phyloP scores from a whole-genome alignment of 352 stramenopile species.

The Phytophthora sojae region DNA sequence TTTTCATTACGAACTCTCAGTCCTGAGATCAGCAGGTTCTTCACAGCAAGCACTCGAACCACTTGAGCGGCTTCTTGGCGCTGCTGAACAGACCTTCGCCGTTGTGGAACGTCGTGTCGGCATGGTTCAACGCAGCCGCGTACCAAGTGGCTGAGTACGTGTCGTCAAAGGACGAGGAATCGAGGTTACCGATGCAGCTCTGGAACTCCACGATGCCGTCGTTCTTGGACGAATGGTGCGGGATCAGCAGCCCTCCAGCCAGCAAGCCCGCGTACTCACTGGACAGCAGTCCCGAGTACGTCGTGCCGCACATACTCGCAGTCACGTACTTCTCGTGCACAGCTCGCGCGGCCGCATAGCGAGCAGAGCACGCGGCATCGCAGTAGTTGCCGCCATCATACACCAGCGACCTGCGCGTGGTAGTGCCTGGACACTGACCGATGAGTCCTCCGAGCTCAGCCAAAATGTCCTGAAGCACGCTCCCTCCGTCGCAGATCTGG shows the following conservation, averaged over 20 bases:
- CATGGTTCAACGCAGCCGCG: conserved; percentile 59
- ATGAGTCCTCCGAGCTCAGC: conserved; percentile 39
- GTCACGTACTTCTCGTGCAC: conserved; percentile 48
- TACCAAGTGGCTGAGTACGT: conserved; percentile 58
- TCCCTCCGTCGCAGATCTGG: conserved; percentile 45
- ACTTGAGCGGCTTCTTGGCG: conserved; percentile 65
- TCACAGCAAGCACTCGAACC: conserved; percentile 55
- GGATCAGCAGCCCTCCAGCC: conserved; percentile 46
- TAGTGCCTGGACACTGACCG: conserved; percentile 53
- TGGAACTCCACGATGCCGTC: conserved; percentile 74
- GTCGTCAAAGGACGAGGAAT: conserved; percentile 41
- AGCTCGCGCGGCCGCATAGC: conserved; percentile 44
- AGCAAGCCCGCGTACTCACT: conserved; percentile 45
- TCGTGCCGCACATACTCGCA: conserved; percentile 51
- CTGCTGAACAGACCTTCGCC: conserved; percentile 59
- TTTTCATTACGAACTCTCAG: neutral
- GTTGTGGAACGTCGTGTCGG: conserved; percentile 69
- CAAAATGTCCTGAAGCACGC: conserved; percentile 29
- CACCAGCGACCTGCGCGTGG: conserved; percentile 40
- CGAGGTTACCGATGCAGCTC: conserved; percentile 58
- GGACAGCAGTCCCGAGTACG: conserved; percentile 51
- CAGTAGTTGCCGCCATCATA: conserved; percentile 53
- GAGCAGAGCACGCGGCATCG: conserved; percentile 23
- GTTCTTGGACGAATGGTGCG: conserved; percentile 59
- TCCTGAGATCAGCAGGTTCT: neutral